These are phyloP conservation scores for Daldinia sp. DNA, from an alignment of 2,329 filamentous ascomycete species.

Conservation along the genomic window DNA sequence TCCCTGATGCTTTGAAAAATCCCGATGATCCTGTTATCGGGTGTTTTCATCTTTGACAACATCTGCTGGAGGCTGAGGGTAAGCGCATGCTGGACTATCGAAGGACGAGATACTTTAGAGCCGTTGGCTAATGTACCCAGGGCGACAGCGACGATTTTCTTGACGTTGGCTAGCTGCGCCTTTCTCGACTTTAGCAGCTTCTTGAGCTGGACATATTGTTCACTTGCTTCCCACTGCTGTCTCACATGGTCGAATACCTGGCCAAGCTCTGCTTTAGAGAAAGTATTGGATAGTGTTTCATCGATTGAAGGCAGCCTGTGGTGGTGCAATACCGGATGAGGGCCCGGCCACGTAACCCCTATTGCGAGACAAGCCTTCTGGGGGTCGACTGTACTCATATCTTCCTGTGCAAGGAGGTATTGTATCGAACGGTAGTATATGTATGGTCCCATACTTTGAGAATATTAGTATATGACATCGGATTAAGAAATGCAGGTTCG, in stretches of 20 bases:
- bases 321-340: neutral
- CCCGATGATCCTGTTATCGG: neutral
- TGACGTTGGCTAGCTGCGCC: neutral
- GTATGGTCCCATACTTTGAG: conserved; percentile 8
- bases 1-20: neutral
- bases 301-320: neutral
- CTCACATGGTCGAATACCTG: neutral
- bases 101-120: neutral
- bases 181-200: neutral
- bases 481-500: neutral
- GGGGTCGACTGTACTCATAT: conserved; percentile 14
- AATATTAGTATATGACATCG: conserved; percentile 6
- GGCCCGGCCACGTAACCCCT: conserved; percentile 12
- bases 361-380: conserved; percentile 14
- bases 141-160: conserved; percentile 31
- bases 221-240: conserved; percentile 19
- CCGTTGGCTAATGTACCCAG: conserved; percentile 19
- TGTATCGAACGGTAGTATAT: conserved; percentile 31
- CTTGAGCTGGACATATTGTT: neutral
- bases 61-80: conserved; percentile 19
- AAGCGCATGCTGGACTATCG: conserved; percentile 29
- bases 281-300: neutral
- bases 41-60: conserved; percentile 11
- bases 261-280: neutral
- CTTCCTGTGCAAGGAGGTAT: neutral